Conservation (phyloP, 768 basidiomycete species). For the Lentinula guzmanii region DNA sequence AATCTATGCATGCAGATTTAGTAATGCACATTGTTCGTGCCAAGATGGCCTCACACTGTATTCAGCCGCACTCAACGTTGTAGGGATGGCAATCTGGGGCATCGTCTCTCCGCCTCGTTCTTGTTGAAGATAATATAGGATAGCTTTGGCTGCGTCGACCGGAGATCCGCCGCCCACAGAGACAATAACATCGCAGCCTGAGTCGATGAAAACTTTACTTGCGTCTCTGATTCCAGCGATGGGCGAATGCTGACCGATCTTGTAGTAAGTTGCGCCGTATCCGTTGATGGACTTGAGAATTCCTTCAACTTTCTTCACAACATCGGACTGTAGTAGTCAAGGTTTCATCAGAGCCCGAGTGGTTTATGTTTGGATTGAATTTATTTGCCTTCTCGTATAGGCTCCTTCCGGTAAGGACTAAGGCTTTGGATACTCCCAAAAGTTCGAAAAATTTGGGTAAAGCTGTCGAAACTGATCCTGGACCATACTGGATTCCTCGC, state of each 20-base stretch:
- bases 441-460: slow-evolving; percentile 54
- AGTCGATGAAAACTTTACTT: slow-evolving; percentile 45
- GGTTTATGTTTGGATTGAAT: background rate
- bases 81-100: slow-evolving; percentile 75
- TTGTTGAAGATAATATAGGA: slow-evolving; percentile 56
- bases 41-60: slow-evolving; percentile 42
- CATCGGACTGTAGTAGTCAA: slow-evolving; percentile 44
- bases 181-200: slow-evolving; percentile 62
- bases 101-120: slow-evolving; percentile 46
- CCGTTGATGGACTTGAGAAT: slow-evolving; percentile 52
- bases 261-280: slow-evolving; percentile 64
- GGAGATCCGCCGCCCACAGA: slow-evolving; percentile 79
- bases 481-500: slow-evolving; percentile 67
- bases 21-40: background rate
- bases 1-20: slow-evolving; percentile 27
- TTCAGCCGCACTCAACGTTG: slow-evolving; percentile 76
- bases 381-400: slow-evolving; percentile 52
- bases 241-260: slow-evolving; percentile 71
- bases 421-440: slow-evolving; percentile 54
- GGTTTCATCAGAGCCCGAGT: background rate
- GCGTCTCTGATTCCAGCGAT: slow-evolving; percentile 59
- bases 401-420: slow-evolving; percentile 69
- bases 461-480: slow-evolving; percentile 55
- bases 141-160: slow-evolving; percentile 72
- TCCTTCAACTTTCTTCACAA: slow-evolving; percentile 47